Evolutionary conservation across 192 early-diverging fungal species (phyloP), one percentile per base, ranked within the genome.

Genomic region (Backusella liffmaniae): DNA sequence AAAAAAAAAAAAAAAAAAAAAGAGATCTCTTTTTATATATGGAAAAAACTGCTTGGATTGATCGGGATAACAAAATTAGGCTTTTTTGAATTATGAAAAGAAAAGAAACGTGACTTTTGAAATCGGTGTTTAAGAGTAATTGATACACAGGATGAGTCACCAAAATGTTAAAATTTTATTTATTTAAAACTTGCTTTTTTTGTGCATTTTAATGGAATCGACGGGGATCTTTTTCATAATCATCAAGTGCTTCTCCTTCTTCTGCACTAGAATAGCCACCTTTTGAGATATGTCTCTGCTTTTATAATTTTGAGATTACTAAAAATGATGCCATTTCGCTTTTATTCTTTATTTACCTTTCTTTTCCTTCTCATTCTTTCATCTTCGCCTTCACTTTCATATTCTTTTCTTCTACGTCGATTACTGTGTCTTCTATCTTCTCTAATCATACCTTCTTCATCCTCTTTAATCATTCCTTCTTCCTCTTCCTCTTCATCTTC

Each of bases 371-470:
- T 68, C 70, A 62, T 36, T 16, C 41, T 53, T 2, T 77, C 70
- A 34, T 77, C 79, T 18, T 76, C 81, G 44, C 35, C 41, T 10
- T 79, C 81, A 66, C 75, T 83, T 51, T 76, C 81, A 41, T 67
- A 72, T 71, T 77, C 72, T 62, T 62, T 49, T 26, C 69, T 44
- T 70, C 81, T 16, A 72, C 80, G 36, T 77, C 75, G 68, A 72
- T 73, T 51, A 77, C 80, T 74, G 68, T 66, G 18, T 44, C 71
- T 65, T 79, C 62, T 59, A 1, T 88, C 87, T 44, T 90, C 88
- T 72, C 80, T 77, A 67, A 87, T 85, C 56, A 87, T 87, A 30
- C 87, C 90, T 67, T 90, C 90, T 67, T 90, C 91, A 13, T 92
- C 89, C 12, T 92, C 92, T 62, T 89, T 88, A 42, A 72, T 74